Evolutionary conservation across 495 filamentous ascomycete genomes (phyloP).

Genomic region (Penicillium cinerascens): DNA sequence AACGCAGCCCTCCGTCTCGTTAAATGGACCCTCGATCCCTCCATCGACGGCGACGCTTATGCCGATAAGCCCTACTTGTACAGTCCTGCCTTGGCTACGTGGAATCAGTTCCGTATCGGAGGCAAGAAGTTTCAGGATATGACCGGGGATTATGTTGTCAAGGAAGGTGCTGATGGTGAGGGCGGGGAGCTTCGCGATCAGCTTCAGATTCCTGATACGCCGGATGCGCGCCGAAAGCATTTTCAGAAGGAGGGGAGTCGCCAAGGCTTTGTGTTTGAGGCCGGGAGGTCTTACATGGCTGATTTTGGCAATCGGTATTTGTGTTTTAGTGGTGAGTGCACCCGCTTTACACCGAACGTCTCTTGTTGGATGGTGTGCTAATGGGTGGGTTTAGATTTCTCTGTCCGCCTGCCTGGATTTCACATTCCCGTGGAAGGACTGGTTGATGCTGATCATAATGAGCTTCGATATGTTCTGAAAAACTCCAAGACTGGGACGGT

Average conservation of each 20-base stretch:
- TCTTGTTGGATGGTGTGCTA: not conserved
- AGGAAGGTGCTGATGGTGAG: conserved; percentile 66
- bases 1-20: conserved; percentile 74
- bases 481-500: conserved; percentile 64
- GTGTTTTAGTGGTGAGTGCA: conserved; percentile 64
- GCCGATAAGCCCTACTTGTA: conserved; percentile 82
- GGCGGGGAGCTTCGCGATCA: conserved; percentile 48
- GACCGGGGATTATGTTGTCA: conserved; percentile 47
- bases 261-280: conserved; percentile 54
- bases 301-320: conserved; percentile 96
- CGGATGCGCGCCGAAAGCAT: conserved; percentile 57
- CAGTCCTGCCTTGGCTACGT: conserved; percentile 67
- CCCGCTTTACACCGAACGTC: conserved; percentile 1
- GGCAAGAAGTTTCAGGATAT: conserved; percentile 29
- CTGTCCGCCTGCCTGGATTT: conserved; percentile 77
- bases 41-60: conserved; percentile 82
- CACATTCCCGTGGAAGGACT: conserved; percentile 72
- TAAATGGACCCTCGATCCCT: conserved; percentile 83
- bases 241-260: conserved; percentile 52
- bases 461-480: conserved; percentile 82
- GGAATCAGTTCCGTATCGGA: conserved; percentile 69
- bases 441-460: conserved; percentile 75
- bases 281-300: conserved; percentile 59
- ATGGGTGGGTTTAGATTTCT: conserved; percentile 50
- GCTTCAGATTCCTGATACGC: conserved; percentile 49